Percentiles rank a stretch among this genome's conserved stretches.
phyloP scores from a whole-genome alignment of 2,329 filamentous ascomycete species.

The Neobulgaria alba region DNA sequence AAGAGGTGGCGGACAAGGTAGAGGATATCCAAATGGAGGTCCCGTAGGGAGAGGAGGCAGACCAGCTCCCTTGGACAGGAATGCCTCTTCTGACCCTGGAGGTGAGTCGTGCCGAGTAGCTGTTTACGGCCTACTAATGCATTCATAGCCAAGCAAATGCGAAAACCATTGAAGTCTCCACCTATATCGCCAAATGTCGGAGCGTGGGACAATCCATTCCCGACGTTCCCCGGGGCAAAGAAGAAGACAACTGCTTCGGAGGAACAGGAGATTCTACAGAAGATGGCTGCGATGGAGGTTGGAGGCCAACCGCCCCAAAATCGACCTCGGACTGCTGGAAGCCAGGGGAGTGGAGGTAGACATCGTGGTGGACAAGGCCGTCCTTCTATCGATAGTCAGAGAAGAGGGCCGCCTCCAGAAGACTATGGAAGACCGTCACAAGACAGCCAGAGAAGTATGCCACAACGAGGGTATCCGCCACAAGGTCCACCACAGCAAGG shows the following conservation, averaged over 20 bases:
- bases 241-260: slow-evolving; percentile 33
- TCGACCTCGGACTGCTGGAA: slow-evolving; percentile 16
- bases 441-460: slow-evolving; percentile 20
- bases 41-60: slow-evolving; percentile 20
- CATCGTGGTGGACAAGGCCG: slow-evolving; percentile 23
- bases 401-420: slow-evolving; percentile 12
- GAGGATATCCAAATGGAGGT: slow-evolving; percentile 22
- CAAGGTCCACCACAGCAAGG: slow-evolving; percentile 17
- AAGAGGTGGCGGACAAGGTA: slow-evolving; percentile 17
- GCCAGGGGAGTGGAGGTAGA: slow-evolving; percentile 16
- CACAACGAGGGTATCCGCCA: slow-evolving; percentile 17
- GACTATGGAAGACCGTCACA: slow-evolving; percentile 20
- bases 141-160: slow-evolving; percentile 12
- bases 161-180: slow-evolving; percentile 25
- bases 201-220: slow-evolving; percentile 42
- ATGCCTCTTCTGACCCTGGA: slow-evolving; percentile 20
- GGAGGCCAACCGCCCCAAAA: slow-evolving; percentile 10
- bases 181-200: slow-evolving; percentile 32
- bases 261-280: slow-evolving; percentile 29
- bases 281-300: slow-evolving; percentile 26
- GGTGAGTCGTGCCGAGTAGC: slow-evolving; percentile 24
- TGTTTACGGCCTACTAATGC: slow-evolving; percentile 9
- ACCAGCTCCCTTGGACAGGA: slow-evolving; percentile 19
- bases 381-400: slow-evolving; percentile 14
- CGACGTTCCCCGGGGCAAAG: slow-evolving; percentile 33